A percentile compares a stretch with the other conserved stretches of the same genome.
Evolutionary conservation across 2,329 filamentous ascomycete species (phyloP).

Genomic region (Pyricularia grisea): DNA sequence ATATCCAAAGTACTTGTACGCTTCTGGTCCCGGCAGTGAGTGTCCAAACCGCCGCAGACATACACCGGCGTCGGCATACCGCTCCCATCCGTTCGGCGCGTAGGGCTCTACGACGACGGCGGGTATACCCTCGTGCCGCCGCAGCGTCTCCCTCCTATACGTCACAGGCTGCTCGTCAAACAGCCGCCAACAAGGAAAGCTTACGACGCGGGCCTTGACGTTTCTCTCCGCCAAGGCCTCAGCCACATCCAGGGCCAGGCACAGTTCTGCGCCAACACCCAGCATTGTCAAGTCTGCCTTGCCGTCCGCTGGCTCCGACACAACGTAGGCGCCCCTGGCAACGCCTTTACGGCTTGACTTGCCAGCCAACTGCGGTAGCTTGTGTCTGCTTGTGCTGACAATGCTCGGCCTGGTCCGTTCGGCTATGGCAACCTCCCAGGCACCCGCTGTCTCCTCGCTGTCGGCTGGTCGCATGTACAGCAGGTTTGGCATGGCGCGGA

Average conservation of each 20-base stretch:
- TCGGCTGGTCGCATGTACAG: conserved; percentile 52
- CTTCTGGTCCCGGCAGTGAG: conserved; percentile 36
- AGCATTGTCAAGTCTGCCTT: conserved; percentile 28
- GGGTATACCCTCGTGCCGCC: conserved; percentile 22
- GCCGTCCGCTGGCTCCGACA: conserved; percentile 15
- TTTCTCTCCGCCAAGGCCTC: conserved; percentile 22
- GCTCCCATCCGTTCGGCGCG: conserved; percentile 42
- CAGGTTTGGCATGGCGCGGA: conserved; percentile 53
- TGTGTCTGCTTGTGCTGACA: conserved; percentile 32
- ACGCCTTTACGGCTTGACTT: conserved; percentile 24
- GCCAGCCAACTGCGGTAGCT: conserved; percentile 22
- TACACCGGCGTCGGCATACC: conserved; percentile 41
- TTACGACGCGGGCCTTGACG: conserved; percentile 22
- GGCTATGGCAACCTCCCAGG: conserved; percentile 34
- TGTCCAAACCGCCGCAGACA: conserved; percentile 41
- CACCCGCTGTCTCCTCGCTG: conserved; percentile 46
- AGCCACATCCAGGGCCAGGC: conserved; percentile 31
- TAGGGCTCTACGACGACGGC: conserved; percentile 42
- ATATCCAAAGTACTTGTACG: conserved; percentile 44
- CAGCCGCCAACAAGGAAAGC: conserved; percentile 25
- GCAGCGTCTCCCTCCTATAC: conserved; percentile 28
- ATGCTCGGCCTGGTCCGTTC: conserved; percentile 25
- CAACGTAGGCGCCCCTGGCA: conserved; percentile 28
- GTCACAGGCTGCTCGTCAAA: conserved; percentile 22
- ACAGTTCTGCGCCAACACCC: conserved; percentile 26